phyloP scores from a whole-genome alignment of 352 stramenopile genomes.

The Thraustotheca clavata region DNA sequence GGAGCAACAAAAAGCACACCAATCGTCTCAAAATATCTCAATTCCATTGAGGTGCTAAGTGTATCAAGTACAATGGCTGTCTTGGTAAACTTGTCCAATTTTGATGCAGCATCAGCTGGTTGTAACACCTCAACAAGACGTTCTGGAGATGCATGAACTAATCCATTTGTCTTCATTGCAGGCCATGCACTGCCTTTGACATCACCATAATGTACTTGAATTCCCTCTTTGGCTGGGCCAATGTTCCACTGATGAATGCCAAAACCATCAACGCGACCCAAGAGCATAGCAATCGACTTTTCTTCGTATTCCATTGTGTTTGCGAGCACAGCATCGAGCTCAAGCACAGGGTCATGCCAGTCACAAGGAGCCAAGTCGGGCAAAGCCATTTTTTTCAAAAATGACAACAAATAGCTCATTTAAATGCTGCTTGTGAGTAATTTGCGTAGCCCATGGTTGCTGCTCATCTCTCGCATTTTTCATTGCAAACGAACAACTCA shows the following conservation, averaged over 20 bases:
- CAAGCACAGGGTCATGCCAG: conserved; percentile 14
- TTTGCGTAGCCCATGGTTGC: no score
- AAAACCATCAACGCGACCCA: conserved; percentile 43
- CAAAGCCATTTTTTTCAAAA: no score
- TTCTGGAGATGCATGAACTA: conserved; percentile 41
- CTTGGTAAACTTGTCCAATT: conserved; percentile 77
- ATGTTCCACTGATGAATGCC: conserved; percentile 64
- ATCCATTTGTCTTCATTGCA: conserved; percentile 61
- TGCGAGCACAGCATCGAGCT: background rate
- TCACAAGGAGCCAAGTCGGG: no score
- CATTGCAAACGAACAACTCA: no score
- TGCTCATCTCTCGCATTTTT: no score
- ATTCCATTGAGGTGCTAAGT: conserved; percentile 49
- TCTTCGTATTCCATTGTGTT: conserved; percentile 3
- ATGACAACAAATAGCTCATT: no score
- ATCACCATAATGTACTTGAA: conserved; percentile 58
- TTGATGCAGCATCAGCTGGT: conserved; percentile 48
- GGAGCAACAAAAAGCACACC: conserved; percentile 68
- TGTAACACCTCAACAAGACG: conserved; percentile 45
- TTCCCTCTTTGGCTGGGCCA: conserved; percentile 53
- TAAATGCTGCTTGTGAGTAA: no score
- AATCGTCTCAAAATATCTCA: conserved; percentile 51
- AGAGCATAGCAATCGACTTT: conserved; percentile 22
- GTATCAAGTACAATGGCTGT: conserved; percentile 53
- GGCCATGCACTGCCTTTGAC: conserved; percentile 54